phyloP scores from a whole-genome alignment of 2,329 filamentous ascomycete species.

The Plenodomus tracheiphilus region DNA sequence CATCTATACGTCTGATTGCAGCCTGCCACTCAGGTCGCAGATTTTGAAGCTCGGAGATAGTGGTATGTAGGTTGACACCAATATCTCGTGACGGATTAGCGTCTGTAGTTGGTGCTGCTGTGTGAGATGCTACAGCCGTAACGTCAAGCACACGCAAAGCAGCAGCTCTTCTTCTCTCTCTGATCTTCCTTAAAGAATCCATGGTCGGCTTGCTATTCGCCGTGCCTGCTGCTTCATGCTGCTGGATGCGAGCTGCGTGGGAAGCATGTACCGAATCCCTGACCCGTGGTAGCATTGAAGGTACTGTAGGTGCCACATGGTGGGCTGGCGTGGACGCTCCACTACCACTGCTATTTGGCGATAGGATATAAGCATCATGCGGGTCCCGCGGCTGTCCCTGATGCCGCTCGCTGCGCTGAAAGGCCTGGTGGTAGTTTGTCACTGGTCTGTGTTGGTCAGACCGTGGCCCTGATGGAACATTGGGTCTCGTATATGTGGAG shows the following conservation, averaged over 20 bases:
- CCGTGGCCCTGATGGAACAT: slow-evolving; percentile 4
- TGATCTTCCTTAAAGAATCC: slow-evolving; percentile 8
- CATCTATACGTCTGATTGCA: background rate
- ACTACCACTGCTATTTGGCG: slow-evolving; percentile 15
- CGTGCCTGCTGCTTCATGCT: background rate
- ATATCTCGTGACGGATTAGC: background rate
- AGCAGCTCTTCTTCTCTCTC: slow-evolving; percentile 7
- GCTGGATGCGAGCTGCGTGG: background rate
- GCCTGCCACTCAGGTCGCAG: slow-evolving; percentile 2
- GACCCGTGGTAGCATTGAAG: slow-evolving; percentile 23
- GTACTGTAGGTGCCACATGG: slow-evolving; percentile 20
- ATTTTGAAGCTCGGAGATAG: slow-evolving; percentile 10
- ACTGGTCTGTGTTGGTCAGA: slow-evolving; percentile 17
- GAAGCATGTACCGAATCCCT: background rate
- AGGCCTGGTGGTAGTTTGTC: background rate
- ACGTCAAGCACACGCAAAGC: background rate
- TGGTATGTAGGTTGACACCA: slow-evolving; percentile 5
- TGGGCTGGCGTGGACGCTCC: slow-evolving; percentile 23
- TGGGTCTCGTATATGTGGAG: slow-evolving; percentile 10
- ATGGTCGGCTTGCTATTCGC: slow-evolving; percentile 1
- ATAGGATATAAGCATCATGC: background rate
- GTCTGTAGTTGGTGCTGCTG: background rate
- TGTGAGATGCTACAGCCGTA: background rate
- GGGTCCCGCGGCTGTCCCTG: background rate
- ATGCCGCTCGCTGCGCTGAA: background rate